These are phyloP conservation scores for Infundibulicybe gibba DNA, from an alignment of 768 basidiomycete species.

Conservation along the genomic window DNA sequence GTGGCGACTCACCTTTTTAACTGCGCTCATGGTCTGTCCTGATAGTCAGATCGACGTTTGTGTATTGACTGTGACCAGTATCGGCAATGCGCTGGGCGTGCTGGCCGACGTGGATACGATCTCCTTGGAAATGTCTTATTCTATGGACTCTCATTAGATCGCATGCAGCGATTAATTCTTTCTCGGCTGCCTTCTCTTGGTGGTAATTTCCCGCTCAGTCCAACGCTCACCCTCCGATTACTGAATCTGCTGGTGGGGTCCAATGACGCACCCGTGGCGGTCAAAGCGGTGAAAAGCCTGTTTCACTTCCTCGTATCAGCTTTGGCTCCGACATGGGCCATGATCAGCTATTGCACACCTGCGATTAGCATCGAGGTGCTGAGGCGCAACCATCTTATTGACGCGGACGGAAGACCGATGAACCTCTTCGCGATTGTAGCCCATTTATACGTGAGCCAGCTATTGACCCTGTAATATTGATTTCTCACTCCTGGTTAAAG, in stretches of 20 bases:
- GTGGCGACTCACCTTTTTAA: slow-evolving; percentile 56
- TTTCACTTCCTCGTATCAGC: slow-evolving; percentile 56
- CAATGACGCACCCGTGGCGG: slow-evolving; percentile 40
- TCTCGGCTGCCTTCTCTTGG: slow-evolving; percentile 61
- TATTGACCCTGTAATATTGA: background rate
- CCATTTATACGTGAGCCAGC: slow-evolving; percentile 41
- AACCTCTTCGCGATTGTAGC: slow-evolving; percentile 52
- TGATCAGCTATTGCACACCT: slow-evolving; percentile 62
- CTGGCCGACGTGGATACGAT: slow-evolving; percentile 70
- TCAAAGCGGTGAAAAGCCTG: slow-evolving; percentile 46
- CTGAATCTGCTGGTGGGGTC: slow-evolving; percentile 68
- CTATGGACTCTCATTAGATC: slow-evolving; percentile 61
- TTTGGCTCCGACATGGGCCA: slow-evolving; percentile 52
- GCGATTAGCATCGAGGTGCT: slow-evolving; percentile 72
- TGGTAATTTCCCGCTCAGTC: slow-evolving; percentile 64
- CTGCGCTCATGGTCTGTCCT: slow-evolving; percentile 51
- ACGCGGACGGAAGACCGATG: slow-evolving; percentile 50
- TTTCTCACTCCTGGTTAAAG: slow-evolving; percentile 13
- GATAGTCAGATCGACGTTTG: background rate
- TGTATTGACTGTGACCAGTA: slow-evolving; percentile 35
- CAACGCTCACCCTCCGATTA: slow-evolving; percentile 61
- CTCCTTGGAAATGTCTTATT: slow-evolving; percentile 70
- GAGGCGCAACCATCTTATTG: slow-evolving; percentile 51
- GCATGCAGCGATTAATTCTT: slow-evolving; percentile 59
- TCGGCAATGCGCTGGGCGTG: slow-evolving; percentile 72